phyloP scores from a whole-genome alignment of 352 stramenopile species.

The Globisporangium emineosum region DNA sequence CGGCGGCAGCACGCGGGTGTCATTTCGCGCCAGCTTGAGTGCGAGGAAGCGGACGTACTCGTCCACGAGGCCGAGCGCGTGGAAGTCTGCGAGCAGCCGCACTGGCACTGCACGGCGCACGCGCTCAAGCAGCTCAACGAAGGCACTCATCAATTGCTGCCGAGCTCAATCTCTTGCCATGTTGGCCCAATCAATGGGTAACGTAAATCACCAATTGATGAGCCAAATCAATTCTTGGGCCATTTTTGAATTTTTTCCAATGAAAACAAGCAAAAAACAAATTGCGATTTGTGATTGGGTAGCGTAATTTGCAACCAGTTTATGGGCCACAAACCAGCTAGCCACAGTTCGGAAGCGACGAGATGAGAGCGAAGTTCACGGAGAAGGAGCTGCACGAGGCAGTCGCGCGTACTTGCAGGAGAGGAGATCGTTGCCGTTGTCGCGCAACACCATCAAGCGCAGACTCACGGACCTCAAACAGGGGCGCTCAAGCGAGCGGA shows the following conservation, averaged over 20 bases:
- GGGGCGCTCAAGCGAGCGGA: too few species aligned
- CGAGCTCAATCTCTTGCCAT: too few species aligned
- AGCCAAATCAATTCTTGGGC: neutral
- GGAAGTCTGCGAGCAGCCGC: neutral
- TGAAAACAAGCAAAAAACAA: constrained; percentile 2
- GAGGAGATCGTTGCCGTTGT: too few species aligned
- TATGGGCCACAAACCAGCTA: neutral
- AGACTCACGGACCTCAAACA: too few species aligned
- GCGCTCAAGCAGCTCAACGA: neutral
- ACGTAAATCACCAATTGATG: constrained; percentile 4
- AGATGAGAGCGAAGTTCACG: too few species aligned
- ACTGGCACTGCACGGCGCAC: neutral
- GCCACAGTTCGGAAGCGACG: too few species aligned
- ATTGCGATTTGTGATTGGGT: constrained; percentile 3
- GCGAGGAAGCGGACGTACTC: constrained; percentile 5
- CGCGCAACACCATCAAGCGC: too few species aligned
- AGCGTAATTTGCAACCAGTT: neutral
- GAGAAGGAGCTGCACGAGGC: too few species aligned
- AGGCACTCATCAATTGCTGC: too few species aligned
- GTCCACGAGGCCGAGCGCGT: constrained; percentile 1
- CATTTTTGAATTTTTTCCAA: constrained; percentile 1
- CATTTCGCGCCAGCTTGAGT: neutral
- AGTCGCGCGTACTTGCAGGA: too few species aligned
- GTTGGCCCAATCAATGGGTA: too few species aligned
- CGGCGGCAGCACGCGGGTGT: neutral